Evolutionary conservation across 768 basidiomycete species (phyloP).

Genomic region (Russula olivacea): DNA sequence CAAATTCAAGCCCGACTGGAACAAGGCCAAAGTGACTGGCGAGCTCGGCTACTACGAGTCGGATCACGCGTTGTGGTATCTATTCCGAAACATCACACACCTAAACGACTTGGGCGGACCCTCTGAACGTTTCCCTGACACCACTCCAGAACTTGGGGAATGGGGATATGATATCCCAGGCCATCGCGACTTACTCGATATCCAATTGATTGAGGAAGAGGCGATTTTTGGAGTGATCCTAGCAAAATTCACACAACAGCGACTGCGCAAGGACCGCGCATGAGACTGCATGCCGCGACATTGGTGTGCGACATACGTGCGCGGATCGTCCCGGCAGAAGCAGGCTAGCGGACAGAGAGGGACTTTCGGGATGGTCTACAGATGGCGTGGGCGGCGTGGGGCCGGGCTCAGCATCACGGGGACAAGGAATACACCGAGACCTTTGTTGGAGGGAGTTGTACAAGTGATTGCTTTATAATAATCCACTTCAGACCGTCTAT

Average conservation of each 20-base stretch:
- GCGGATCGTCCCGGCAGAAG: not conserved
- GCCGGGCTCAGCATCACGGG: constrained; percentile 31
- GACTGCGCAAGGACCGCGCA: constrained; percentile 42
- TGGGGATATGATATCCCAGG: constrained; percentile 10
- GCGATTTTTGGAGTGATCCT: constrained; percentile 73
- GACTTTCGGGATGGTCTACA: not conserved
- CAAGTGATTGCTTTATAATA: no score
- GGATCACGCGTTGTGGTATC: constrained; percentile 57
- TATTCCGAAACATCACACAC: constrained; percentile 60
- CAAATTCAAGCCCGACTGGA: constrained; percentile 74
- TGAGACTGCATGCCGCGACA: constrained; percentile 50
- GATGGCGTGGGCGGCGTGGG: not conserved
- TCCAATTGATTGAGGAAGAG: constrained; percentile 62
- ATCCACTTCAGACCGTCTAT: no score
- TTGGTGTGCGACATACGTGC: constrained; percentile 47
- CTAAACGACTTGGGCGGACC: constrained; percentile 38
- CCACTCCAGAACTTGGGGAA: not conserved
- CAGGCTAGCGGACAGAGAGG: not conserved
- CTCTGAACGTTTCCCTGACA: not conserved
- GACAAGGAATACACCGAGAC: constrained; percentile 8
- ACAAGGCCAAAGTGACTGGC: constrained; percentile 37
- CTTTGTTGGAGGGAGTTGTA: not conserved
- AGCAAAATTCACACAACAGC: constrained; percentile 56
- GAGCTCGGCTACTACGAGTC: constrained; percentile 68
- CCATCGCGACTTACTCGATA: constrained; percentile 40